These are phyloP conservation scores for Rachicladosporium sp. DNA, from an alignment of 2,329 filamentous ascomycete genomes.

Conservation along the genomic window DNA sequence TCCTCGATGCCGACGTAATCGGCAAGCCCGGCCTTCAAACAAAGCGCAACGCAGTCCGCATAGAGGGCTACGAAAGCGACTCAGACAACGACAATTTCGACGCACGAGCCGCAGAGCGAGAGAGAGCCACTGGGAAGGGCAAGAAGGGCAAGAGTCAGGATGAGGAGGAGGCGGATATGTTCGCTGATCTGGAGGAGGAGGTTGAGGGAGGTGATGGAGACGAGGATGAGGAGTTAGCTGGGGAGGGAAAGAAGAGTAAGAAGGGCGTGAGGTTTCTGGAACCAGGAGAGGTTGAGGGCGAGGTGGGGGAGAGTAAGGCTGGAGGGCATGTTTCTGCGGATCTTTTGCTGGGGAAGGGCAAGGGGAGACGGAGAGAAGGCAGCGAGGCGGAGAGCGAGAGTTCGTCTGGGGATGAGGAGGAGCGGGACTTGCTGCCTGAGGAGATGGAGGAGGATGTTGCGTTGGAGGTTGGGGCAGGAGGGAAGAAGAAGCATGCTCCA, in stretches of 20 bases:
- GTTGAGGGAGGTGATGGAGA: slow-evolving; percentile 31
- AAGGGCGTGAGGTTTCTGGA: slow-evolving; percentile 50
- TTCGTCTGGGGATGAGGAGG: slow-evolving; percentile 45
- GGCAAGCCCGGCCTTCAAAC: slow-evolving; percentile 58
- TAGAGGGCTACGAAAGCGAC: slow-evolving; percentile 94
- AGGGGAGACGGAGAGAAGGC: slow-evolving; percentile 24
- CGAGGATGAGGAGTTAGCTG: slow-evolving; percentile 40
- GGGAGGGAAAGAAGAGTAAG: slow-evolving; percentile 48
- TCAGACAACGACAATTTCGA: slow-evolving; percentile 84
- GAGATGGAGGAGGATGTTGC: slow-evolving; percentile 60
- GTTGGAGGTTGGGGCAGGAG: slow-evolving; percentile 79
- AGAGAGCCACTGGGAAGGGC: slow-evolving; percentile 15
- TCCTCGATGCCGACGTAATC: slow-evolving; percentile 87
- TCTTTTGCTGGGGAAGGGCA: slow-evolving; percentile 47
- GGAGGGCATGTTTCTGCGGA: slow-evolving; percentile 54
- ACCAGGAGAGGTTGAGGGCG: slow-evolving; percentile 60
- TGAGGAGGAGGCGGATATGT: slow-evolving; percentile 69
- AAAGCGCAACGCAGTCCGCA: slow-evolving; percentile 87
- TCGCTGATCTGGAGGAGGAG: slow-evolving; percentile 56
- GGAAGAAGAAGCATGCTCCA: slow-evolving; percentile 84
- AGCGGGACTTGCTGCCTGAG: slow-evolving; percentile 47
- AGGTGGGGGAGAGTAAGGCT: slow-evolving; percentile 60
- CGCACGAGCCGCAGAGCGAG: slow-evolving; percentile 44
- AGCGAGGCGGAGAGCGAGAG: slow-evolving; percentile 15
- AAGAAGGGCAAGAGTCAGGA: slow-evolving; percentile 36